Conservation (phyloP, 257 asterid genomes). For the Voacanga thouarsii region DNA sequence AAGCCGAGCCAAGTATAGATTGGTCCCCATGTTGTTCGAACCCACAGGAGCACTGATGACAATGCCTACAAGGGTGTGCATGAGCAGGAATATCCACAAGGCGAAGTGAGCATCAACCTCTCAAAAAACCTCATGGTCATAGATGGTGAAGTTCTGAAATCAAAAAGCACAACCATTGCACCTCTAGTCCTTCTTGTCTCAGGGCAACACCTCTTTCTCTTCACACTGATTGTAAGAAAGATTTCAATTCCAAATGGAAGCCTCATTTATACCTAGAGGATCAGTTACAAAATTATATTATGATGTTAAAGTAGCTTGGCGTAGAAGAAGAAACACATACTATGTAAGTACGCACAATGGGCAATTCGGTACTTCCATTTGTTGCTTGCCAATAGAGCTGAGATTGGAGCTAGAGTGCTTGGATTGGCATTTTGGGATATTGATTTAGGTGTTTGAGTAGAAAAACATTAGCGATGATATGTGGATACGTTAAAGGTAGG, state of each 20-base stretch:
- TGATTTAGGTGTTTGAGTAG: too few relatives aligned
- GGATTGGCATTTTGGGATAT: too few relatives aligned
- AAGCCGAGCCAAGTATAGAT: slow-evolving; percentile 55
- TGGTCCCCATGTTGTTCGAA: slow-evolving; percentile 79
- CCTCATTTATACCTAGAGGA: too few relatives aligned
- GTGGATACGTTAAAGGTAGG: too few relatives aligned
- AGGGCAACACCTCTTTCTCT: slow-evolving; percentile 64
- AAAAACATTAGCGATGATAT: too few relatives aligned
- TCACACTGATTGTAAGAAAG: slow-evolving; percentile 77
- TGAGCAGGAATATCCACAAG: slow-evolving; percentile 76
- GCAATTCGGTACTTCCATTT: too few relatives aligned
- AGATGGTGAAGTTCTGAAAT: slow-evolving; percentile 82
- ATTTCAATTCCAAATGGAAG: slow-evolving; percentile 77
- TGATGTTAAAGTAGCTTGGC: too few relatives aligned
- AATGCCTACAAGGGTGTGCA: slow-evolving; percentile 69
- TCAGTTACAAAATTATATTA: too few relatives aligned
- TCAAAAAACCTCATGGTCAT: slow-evolving; percentile 83
- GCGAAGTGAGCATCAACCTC: slow-evolving; percentile 68
- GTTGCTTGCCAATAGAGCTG: too few relatives aligned
- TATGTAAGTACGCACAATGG: too few relatives aligned
- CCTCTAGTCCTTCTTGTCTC: slow-evolving; percentile 82
- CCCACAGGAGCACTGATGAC: slow-evolving; percentile 83
- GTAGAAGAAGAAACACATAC: too few relatives aligned
- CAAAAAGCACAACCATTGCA: slow-evolving; percentile 80
- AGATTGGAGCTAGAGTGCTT: too few relatives aligned